These are phyloP conservation scores for Hirschioporus abietinus DNA, from an alignment of 768 basidiomycete genomes.

Conservation along the genomic window DNA sequence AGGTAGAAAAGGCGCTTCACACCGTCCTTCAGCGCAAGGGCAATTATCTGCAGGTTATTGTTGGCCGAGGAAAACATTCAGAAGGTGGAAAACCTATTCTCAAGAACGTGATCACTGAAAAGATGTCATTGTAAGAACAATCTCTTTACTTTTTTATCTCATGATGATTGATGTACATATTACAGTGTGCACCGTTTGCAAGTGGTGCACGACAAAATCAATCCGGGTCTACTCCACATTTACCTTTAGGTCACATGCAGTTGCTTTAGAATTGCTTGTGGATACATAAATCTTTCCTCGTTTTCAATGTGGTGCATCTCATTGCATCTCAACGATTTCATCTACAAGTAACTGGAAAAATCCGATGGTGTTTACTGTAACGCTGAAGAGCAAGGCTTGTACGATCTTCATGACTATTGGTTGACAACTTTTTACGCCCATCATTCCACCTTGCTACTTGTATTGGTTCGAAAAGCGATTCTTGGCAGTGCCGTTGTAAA, in stretches of 20 bases:
- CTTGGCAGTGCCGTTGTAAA: no score
- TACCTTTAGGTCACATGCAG: not conserved
- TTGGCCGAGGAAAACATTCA: constrained; percentile 29
- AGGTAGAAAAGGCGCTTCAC: constrained; percentile 27
- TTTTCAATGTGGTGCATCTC: no score
- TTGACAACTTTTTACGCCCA: no score
- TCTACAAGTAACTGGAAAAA: no score
- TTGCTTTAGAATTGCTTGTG: no score
- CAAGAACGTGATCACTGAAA: constrained; percentile 13
- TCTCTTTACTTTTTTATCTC: not conserved
- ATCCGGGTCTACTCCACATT: not conserved
- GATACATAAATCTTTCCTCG: no score
- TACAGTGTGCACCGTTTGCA: not conserved
- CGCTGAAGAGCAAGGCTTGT: no score
- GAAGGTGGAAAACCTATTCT: constrained; percentile 25
- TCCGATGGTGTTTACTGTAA: no score
- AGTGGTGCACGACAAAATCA: not conserved
- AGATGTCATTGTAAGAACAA: not conserved
- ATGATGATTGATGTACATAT: not conserved
- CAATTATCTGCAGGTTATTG: constrained; percentile 27
- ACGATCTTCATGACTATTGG: no score
- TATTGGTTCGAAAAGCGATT: no score
- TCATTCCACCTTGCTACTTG: no score
- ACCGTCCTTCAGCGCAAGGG: constrained; percentile 24
- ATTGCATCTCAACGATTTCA: no score